Base-by-base conservation (phyloP, 371 early-diverging fungal genomes). In the Mortierella sp. region DNA sequence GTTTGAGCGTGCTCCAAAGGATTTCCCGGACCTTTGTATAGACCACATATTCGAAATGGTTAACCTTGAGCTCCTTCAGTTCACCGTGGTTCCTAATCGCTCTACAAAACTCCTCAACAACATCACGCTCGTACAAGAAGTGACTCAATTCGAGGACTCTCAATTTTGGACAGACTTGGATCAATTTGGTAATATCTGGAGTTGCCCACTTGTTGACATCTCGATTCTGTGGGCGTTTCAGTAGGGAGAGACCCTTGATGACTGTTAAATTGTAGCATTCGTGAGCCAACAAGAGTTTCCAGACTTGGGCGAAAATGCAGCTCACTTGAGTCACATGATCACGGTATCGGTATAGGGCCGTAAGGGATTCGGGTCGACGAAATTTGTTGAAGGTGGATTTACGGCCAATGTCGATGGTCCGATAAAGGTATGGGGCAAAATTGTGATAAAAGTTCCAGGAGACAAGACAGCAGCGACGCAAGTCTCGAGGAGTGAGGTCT, bases 381-480 rank as follows among this genome's bases (percentile, higher is more conserved):
- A 72, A 61, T 53, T 60, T 58, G 21, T 72, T 72, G 63, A 19
- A 62, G 55, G 67, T 66, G 22, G 58, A 15, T 19, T 41, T 60
- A 28, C 55, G 60, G 43, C 19, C 19, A 33, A 72, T 66, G 32
- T 16, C 4, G 62, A 72, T 72, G 19, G 33, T 53, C 4, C 24
- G 52, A 32, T 64, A 72, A 55, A 72, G 67, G 24, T 32, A 55
- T 3, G 67, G 67, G 2, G 38, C 10, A 19, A 72, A 61, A 24
- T 59, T 60, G 16, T 22, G 38, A 48, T 61, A 50, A 66, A 66
- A 57, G 67, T 66, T 47, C 9, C 13, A 36, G 11, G 66, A 61
- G 63, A 63, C 73, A 15, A 67, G 60, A 41, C 36, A 60, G 50
- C 73, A 72, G n/a, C 57, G 63, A 11, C 63, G 48, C 28, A 67